A percentile compares a stretch with the other conserved stretches of the same genome.
Conservation (phyloP, 2,329 filamentous ascomycete species). For the Coniochaeta prunicola region DNA sequence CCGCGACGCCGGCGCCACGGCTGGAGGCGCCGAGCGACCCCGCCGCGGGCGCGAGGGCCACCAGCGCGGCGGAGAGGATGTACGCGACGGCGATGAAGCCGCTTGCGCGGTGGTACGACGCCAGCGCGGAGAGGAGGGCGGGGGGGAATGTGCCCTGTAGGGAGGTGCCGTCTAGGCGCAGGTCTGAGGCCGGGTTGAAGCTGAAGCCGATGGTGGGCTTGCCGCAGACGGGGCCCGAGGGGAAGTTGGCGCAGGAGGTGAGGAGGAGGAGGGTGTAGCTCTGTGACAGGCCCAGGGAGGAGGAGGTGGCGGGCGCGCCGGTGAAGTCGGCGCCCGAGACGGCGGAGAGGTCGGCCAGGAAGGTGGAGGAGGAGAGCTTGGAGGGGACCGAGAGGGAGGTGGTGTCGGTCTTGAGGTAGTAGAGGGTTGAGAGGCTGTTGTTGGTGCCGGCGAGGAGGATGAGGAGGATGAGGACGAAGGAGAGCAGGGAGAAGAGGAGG, state of each 20-base stretch:
- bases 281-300: conserved; percentile 18
- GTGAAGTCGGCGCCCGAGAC: conserved; percentile 23
- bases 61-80: conserved; percentile 17
- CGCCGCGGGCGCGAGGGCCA: conserved; percentile 14
- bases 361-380: conserved; percentile 21
- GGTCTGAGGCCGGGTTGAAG: conserved; percentile 22
- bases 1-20: conserved; percentile 6
- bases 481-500: conserved; percentile 15
- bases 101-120: conserved; percentile 17
- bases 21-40: conserved; percentile 9
- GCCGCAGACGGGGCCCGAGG: conserved; percentile 17
- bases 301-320: conserved; percentile 18
- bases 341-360: conserved; percentile 22
- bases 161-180: conserved; percentile 20
- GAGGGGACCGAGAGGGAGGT: conserved; percentile 19
- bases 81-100: conserved; percentile 21
- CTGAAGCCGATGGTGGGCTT: conserved; percentile 18
- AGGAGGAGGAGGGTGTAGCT: conserved; percentile 24
- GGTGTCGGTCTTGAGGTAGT: conserved; percentile 26
- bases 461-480: conserved; percentile 17
- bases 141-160: conserved; percentile 11
- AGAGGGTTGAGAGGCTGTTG: conserved; percentile 10
- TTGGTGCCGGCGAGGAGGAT: conserved; percentile 22
- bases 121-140: conserved; percentile 16
- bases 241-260: conserved; percentile 20